These are phyloP conservation scores for Knufia fluminis DNA, from an alignment of 2,329 filamentous ascomycete species.

Conservation along the genomic window DNA sequence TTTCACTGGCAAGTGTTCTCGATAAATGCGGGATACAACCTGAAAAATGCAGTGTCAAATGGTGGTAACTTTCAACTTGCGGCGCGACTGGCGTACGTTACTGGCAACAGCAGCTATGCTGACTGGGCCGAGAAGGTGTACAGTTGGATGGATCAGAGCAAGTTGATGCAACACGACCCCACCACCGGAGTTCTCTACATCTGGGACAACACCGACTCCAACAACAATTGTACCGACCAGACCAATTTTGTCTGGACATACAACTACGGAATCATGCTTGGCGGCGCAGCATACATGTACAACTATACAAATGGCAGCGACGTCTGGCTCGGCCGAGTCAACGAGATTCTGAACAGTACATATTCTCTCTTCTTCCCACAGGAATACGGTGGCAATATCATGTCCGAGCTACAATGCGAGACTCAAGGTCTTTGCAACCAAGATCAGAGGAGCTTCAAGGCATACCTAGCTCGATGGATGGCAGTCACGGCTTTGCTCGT, in stretches of 20 bases:
- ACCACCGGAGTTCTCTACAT: slow-evolving; percentile 42
- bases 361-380: slow-evolving; percentile 43
- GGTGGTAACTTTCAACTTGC: slow-evolving; percentile 49
- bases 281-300: slow-evolving; percentile 49
- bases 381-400: slow-evolving; percentile 40
- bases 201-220: slow-evolving; percentile 46
- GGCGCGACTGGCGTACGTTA: slow-evolving; percentile 66
- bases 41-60: slow-evolving; percentile 50
- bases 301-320: slow-evolving; percentile 36
- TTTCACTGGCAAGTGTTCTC: slow-evolving; percentile 77
- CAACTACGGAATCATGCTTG: slow-evolving; percentile 47
- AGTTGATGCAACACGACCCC: slow-evolving; percentile 33
- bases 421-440: slow-evolving; percentile 45
- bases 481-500: slow-evolving; percentile 49
- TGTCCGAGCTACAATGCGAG: slow-evolving; percentile 54
- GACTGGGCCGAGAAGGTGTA: slow-evolving; percentile 61
- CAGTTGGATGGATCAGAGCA: slow-evolving; percentile 42
- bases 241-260: slow-evolving; percentile 47
- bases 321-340: slow-evolving; percentile 45
- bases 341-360: slow-evolving; percentile 46
- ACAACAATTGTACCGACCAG: slow-evolving; percentile 39
- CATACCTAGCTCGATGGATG: slow-evolving; percentile 53
- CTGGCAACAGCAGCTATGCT: slow-evolving; percentile 65
- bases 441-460: slow-evolving; percentile 57
- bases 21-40: slow-evolving; percentile 59